These are phyloP conservation scores for Eimeria nieschulzi DNA, from an alignment of 169 alveolate genomes.

Conservation along the genomic window DNA sequence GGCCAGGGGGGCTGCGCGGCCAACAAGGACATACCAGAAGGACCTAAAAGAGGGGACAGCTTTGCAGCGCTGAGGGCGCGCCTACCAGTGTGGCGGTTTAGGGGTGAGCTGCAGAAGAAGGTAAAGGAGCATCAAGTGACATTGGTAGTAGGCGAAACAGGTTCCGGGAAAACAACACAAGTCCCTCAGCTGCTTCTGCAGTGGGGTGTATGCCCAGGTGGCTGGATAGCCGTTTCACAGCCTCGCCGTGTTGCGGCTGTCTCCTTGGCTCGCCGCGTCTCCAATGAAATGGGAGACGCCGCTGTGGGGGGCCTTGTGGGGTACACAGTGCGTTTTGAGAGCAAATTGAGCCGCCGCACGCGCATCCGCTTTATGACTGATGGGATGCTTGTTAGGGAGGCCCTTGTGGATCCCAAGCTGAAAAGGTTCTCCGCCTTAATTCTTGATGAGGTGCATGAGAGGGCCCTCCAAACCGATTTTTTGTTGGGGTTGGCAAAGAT, in stretches of 20 bases:
- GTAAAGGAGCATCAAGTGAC: slow-evolving; percentile 92
- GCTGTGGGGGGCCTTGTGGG: slow-evolving; percentile 83
- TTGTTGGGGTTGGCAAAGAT: slow-evolving; percentile 95
- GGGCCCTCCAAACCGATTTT: slow-evolving; percentile 97
- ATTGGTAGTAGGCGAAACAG: slow-evolving; percentile 98
- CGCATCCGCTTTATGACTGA: slow-evolving; percentile 98
- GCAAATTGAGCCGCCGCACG: slow-evolving; percentile 94
- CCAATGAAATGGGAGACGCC: slow-evolving; percentile 95
- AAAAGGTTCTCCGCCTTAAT: slow-evolving; percentile 94
- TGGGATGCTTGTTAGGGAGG: slow-evolving; percentile 98
- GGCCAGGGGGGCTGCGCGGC: no score
- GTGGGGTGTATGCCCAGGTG: slow-evolving; percentile 89
- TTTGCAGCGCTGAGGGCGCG: slow-evolving; percentile 43
- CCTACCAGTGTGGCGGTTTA: slow-evolving; percentile 38
- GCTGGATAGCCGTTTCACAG: slow-evolving; percentile 95
- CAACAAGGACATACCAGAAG: no score
- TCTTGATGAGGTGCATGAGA: slow-evolving; percentile 99
- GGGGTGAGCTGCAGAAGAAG: slow-evolving; percentile 87
- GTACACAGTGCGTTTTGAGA: slow-evolving; percentile 91
- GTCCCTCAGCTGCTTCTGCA: slow-evolving; percentile 96
- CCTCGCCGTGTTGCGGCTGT: slow-evolving; percentile 99
- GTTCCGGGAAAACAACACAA: slow-evolving; percentile 99
- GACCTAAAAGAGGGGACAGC: not conserved
- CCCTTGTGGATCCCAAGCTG: slow-evolving; percentile 93
- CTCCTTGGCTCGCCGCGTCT: slow-evolving; percentile 97